Conservation (phyloP, 495 filamentous ascomycete genomes). For the Hyaloscypha finlandica region DNA sequence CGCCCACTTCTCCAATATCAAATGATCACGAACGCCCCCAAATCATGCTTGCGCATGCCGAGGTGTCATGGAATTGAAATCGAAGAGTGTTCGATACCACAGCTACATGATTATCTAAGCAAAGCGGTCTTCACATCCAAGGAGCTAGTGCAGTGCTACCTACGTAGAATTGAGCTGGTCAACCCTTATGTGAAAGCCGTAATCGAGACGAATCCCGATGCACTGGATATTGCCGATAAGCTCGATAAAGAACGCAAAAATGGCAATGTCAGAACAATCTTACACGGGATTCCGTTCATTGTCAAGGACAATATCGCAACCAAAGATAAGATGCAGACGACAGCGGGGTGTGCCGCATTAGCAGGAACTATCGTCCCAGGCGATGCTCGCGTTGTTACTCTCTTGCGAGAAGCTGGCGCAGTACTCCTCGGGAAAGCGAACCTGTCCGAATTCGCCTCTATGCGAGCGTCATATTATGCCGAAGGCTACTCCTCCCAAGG, state of each 20-base stretch:
- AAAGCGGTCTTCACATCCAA: constrained; percentile 6
- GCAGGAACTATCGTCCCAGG: constrained; percentile 61
- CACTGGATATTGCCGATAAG: constrained; percentile 42
- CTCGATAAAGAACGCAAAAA: constrained; percentile 51
- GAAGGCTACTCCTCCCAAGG: constrained; percentile 56
- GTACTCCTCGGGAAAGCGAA: constrained; percentile 68
- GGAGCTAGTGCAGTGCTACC: constrained; percentile 36
- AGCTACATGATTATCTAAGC: constrained; percentile 1
- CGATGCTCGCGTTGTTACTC: constrained; percentile 60
- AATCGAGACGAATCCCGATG: constrained; percentile 47
- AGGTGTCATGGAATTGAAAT: constrained; percentile 52
- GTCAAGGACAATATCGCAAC: constrained; percentile 74
- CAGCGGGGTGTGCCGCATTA: constrained; percentile 48
- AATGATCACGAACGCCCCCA: constrained; percentile 42
- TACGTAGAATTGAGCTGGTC: constrained; percentile 42
- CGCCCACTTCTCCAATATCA: background rate
- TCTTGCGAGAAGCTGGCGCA: constrained; percentile 64
- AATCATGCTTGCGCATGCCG: constrained; percentile 50
- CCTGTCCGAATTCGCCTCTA: constrained; percentile 57
- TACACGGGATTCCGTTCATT: constrained; percentile 66
- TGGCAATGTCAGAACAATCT: constrained; percentile 44
- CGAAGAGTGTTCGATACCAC: constrained; percentile 51
- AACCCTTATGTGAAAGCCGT: constrained; percentile 41
- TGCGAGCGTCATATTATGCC: constrained; percentile 44
- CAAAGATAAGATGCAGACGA: constrained; percentile 66